Evolutionary conservation across 2,329 filamentous ascomycete species (phyloP), one percentile per base, ranked within the genome.

Genomic region (Eutypa lata): DNA sequence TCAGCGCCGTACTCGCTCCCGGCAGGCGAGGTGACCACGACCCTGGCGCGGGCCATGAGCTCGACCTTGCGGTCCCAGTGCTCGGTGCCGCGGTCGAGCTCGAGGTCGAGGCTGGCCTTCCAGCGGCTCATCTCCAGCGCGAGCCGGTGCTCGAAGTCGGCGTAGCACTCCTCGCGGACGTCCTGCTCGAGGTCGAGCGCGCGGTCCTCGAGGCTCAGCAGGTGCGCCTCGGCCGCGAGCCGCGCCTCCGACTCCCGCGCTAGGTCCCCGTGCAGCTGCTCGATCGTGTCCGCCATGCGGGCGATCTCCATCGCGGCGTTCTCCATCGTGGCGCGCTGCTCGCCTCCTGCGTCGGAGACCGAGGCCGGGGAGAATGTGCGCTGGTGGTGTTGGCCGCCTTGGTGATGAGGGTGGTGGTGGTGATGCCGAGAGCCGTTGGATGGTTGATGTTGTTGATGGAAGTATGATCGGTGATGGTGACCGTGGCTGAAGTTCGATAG

Each of bases 21-120:
- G 61, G 78, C 74, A 10, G 59, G 62, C 59, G 65, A 68, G 4
- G 61, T 61, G 19, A 62, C 52, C 18, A 61, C 75, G 71, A 71
- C 77, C 59, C 71, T 74, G 60, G 80, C 81, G 49, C 81, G 75
- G 51, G 84, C 80, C 33, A 89, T 73, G 21, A 91, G 79, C 54
- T 91, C 93, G 7, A 96, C 80, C 73, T 99, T 99, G 59, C 84
- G 84, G 68, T 97, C 92, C 66, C 94, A 82, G 70, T 95, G 90
- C 67, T 90, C 89, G 55, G 96, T 91, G 49, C 86, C 85, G 44
- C 85, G 82, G 61, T 95, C 91, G 56, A 84, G 81, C 68, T 97
- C 91, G 5, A 88, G 83, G 18, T 90, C 88, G 68, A 91, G 82
- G 0, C 84, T 88, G 0, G 81, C 82, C 66, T 93, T 88, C 89